phyloP scores from a whole-genome alignment of 768 basidiomycete species.

The Panellus pusillus region DNA sequence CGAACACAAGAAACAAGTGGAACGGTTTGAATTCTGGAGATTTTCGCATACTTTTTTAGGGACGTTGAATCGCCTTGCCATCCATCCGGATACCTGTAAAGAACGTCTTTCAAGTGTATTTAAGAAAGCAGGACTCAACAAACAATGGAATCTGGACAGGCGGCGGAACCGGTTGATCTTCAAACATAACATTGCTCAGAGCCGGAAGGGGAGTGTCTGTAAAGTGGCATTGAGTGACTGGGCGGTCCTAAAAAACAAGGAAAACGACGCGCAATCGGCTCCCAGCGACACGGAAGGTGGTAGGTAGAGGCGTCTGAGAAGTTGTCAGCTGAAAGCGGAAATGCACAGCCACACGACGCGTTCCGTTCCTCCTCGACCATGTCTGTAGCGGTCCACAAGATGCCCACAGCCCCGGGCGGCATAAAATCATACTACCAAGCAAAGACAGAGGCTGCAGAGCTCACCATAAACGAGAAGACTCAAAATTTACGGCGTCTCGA shows the following conservation, averaged over 20 bases:
- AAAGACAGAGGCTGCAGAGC: constrained; percentile 92
- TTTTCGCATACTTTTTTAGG: constrained; percentile 86
- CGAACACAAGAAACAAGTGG: constrained; percentile 94
- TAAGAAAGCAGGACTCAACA: constrained; percentile 15
- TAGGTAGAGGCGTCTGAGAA: constrained; percentile 76
- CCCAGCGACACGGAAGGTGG: constrained; percentile 91
- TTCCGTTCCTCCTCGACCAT: constrained; percentile 24
- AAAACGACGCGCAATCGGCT: constrained; percentile 66
- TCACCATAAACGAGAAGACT: too few relatives aligned
- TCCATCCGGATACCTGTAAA: constrained; percentile 86
- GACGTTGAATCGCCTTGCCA: constrained; percentile 96
- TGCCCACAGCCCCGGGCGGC: constrained; percentile 54
- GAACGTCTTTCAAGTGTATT: neutral
- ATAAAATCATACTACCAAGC: constrained; percentile 92
- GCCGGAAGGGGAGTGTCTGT: constrained; percentile 73
- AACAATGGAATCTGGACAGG: constrained; percentile 88
- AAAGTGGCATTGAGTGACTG: constrained; percentile 81
- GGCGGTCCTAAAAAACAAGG: constrained; percentile 42
- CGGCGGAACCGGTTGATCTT: constrained; percentile 72
- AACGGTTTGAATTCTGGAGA: constrained; percentile 90
- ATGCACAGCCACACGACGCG: constrained; percentile 27
- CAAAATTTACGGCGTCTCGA: constrained; percentile 94
- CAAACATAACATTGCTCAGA: constrained; percentile 71
- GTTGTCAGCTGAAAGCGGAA: constrained; percentile 24
- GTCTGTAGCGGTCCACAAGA: constrained; percentile 36